Evolutionary conservation across 73 alveolate genomes (phyloP).

Genomic region (Tetrahymena elliotti): DNA sequence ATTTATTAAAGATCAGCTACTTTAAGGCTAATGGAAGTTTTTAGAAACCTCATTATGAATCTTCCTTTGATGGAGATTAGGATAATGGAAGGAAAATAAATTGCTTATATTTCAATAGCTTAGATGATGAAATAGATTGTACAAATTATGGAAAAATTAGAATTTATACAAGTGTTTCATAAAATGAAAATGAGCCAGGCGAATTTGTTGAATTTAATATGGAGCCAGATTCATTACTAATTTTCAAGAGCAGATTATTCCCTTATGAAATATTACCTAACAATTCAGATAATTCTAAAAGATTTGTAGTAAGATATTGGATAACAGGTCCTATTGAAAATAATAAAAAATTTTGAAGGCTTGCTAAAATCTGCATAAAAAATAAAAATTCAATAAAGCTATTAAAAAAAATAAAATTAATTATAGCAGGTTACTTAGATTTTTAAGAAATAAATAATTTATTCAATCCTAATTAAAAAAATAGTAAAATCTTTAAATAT

Average conservation of each 20-base stretch:
- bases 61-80: constrained; percentile 17
- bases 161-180: neutral
- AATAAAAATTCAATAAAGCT: neutral
- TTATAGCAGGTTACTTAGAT: too few relatives aligned
- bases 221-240: constrained; percentile 5
- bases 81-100: constrained; percentile 35
- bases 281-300: neutral
- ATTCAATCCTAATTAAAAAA: too few relatives aligned
- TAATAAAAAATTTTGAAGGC: neutral
- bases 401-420: too few relatives aligned
- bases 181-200: neutral
- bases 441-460: too few relatives aligned
- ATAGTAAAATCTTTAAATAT: neutral
- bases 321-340: constrained; percentile 14
- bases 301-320: constrained; percentile 26
- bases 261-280: constrained; percentile 4
- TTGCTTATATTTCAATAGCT: neutral
- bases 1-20: constrained; percentile 5
- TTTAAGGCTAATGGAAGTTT: constrained; percentile 5
- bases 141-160: neutral
- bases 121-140: neutral
- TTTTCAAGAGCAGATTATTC: constrained; percentile 6
- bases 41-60: constrained; percentile 34
- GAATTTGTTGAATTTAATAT: neutral
- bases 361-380: too few relatives aligned